Conservation (phyloP, 2,329 filamentous ascomycete genomes). For the Thielaviopsis musarum region DNA sequence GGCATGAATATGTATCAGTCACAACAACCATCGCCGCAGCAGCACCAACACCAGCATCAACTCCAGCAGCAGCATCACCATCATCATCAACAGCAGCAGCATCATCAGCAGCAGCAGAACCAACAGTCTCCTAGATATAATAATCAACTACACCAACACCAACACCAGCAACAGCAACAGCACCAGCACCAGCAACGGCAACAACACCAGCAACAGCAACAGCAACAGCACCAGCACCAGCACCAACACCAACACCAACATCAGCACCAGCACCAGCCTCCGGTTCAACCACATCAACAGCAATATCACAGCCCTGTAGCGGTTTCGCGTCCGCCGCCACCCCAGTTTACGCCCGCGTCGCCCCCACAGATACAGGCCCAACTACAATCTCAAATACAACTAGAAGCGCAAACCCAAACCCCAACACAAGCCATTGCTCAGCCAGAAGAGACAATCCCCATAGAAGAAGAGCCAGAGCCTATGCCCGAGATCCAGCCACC, state of each 20-base stretch:
- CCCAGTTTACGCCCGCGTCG: conserved; percentile 14
- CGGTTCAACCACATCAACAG: conserved; percentile 8
- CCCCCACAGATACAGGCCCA: conserved; percentile 13
- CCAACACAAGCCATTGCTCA: conserved; percentile 8
- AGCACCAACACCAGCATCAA: conserved; percentile 19
- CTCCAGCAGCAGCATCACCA: conserved; percentile 17
- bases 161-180: conserved; percentile 15
- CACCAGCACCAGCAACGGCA: conserved; percentile 19
- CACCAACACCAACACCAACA: conserved; percentile 11
- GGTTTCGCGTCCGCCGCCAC: conserved; percentile 7
- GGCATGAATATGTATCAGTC: conserved; percentile 2
- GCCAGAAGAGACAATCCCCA: not conserved
- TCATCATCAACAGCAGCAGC: conserved; percentile 11
- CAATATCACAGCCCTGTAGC: conserved; percentile 8
- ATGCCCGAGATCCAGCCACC: conserved; percentile 6
- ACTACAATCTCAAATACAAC: conserved; percentile 14
- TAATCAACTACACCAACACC: conserved; percentile 15
- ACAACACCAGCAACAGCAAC: conserved; percentile 16
- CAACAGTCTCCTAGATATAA: conserved; percentile 14
- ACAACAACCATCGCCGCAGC: conserved; percentile 15
- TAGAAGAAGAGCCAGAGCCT: conserved; percentile 5
- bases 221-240: conserved; percentile 6
- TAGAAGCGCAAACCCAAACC: conserved; percentile 13
- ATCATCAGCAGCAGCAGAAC: conserved; percentile 8
- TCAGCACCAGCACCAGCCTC: conserved; percentile 18